phyloP scores from a whole-genome alignment of 2,329 filamentous ascomycete genomes.

The Mycocentrospora acerina region DNA sequence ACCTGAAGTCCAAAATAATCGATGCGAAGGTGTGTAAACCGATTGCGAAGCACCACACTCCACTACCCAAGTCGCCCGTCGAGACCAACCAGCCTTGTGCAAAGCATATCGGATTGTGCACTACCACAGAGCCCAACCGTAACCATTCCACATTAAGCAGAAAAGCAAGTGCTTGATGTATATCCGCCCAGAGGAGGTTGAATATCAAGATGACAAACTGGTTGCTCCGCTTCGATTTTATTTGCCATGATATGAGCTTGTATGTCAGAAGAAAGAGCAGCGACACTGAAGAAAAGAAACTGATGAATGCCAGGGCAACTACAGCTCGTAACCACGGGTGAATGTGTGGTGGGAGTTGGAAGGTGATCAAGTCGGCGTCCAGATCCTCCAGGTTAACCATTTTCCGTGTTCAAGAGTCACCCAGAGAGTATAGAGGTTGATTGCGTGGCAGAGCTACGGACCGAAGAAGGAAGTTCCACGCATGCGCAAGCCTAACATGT shows the following conservation, averaged over 20 bases:
- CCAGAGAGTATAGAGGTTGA: neutral
- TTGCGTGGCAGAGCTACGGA: constrained; percentile 11
- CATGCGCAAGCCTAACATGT: constrained; percentile 17
- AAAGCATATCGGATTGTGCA: constrained; percentile 58
- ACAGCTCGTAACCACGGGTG: constrained; percentile 49
- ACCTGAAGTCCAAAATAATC: constrained; percentile 58
- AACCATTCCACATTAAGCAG: constrained; percentile 64
- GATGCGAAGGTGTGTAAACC: constrained; percentile 67
- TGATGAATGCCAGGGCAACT: constrained; percentile 49
- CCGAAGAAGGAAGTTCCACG: constrained; percentile 11
- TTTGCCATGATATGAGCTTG: constrained; percentile 46
- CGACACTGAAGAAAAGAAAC: constrained; percentile 46
- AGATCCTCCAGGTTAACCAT: constrained; percentile 25
- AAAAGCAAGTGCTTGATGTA: constrained; percentile 66
- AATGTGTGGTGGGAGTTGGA: constrained; percentile 38
- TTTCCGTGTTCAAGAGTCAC: neutral
- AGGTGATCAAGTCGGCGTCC: constrained; percentile 30
- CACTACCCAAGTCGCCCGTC: constrained; percentile 65
- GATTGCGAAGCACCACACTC: constrained; percentile 67
- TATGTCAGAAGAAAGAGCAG: constrained; percentile 51
- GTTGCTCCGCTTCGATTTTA: constrained; percentile 49
- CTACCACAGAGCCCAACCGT: constrained; percentile 54
- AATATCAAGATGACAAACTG: constrained; percentile 71
- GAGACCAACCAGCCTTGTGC: constrained; percentile 70
- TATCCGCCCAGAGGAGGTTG: constrained; percentile 68